phyloP scores from a whole-genome alignment of 1,284 basidiomycete species.

The Trichosporon sp. region DNA sequence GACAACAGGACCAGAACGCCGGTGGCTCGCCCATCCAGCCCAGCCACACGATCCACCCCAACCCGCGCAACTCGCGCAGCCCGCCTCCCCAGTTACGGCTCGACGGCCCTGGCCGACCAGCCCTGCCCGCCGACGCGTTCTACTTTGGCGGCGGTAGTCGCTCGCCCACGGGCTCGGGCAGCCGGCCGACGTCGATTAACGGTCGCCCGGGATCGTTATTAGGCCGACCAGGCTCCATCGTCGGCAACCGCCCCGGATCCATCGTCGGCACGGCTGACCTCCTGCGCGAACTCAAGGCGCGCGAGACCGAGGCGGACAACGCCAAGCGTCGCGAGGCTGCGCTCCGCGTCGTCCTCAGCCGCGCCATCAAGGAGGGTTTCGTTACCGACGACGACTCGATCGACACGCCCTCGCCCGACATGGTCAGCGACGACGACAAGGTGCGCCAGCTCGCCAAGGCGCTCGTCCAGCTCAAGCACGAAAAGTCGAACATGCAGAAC shows the following conservation, averaged over 20 bases:
- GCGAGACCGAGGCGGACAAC: conserved; percentile 76
- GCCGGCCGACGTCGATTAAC: conserved; percentile 26
- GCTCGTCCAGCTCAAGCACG: conserved; percentile 77
- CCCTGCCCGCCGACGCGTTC: conserved; percentile 63
- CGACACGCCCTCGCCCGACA: conserved; percentile 32
- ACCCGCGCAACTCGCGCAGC: conserved; percentile 38
- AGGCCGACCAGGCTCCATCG: conserved; percentile 37
- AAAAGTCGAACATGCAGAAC: conserved; percentile 43
- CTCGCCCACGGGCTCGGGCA: conserved; percentile 61
- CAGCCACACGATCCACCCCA: conserved; percentile 36
- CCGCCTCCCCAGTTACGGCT: conserved; percentile 48
- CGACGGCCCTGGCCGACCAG: conserved; percentile 41
- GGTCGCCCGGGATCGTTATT: conserved; percentile 29
- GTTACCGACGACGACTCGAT: conserved; percentile 63
- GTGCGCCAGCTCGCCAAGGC: conserved; percentile 65
- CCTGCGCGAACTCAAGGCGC: conserved; percentile 73
- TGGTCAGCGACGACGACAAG: conserved; percentile 29
- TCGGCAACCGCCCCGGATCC: conserved; percentile 49
- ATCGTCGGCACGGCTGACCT: conserved; percentile 70
- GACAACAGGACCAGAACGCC: conserved; percentile 36
- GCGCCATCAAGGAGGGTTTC: conserved; percentile 80
- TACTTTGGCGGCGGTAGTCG: conserved; percentile 62
- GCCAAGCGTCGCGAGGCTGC: conserved; percentile 78
- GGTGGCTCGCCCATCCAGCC: conserved; percentile 32
- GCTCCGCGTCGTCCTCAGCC: conserved; percentile 78